Percentiles rank a stretch among this genome's conserved stretches.
phyloP scores from a whole-genome alignment of 2,329 filamentous ascomycete species.

The Aspergillus sp. region DNA sequence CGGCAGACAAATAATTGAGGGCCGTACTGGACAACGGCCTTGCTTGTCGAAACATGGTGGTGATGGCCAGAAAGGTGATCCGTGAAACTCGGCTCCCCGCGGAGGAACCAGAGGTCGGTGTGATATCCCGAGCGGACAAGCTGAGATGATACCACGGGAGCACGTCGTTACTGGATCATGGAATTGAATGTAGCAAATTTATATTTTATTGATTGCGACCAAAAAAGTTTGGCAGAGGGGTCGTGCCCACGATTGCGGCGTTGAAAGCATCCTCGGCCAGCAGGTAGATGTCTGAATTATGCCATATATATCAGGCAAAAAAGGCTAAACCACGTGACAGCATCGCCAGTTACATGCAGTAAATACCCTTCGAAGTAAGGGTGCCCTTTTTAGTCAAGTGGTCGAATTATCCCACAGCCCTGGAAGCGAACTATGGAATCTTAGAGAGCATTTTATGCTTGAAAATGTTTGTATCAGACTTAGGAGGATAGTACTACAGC shows the following conservation, averaged over 20 bases:
- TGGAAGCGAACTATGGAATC: too few species aligned
- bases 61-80: slow-evolving; percentile 13
- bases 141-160: neutral
- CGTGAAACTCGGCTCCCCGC: slow-evolving; percentile 10
- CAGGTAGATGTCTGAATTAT: neutral
- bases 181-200: neutral
- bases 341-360: too few species aligned
- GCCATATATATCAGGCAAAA: neutral
- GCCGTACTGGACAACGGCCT: slow-evolving; percentile 31
- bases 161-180: neutral
- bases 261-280: slow-evolving; percentile 4
- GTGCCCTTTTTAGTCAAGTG: too few species aligned
- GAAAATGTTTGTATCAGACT: too few species aligned
- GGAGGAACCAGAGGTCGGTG: slow-evolving; percentile 2
- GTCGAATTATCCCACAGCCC: too few species aligned
- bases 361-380: too few species aligned
- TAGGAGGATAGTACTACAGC: too few species aligned
- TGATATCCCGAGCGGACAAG: neutral
- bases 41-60: slow-evolving; percentile 32
- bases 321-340: too few species aligned
- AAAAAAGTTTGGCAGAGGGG: neutral
- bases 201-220: neutral
- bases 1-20: neutral
- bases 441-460: too few species aligned
- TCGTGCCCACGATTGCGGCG: slow-evolving; percentile 9